phyloP scores from a whole-genome alignment of 2,329 filamentous ascomycete genomes.

The Botrytis pseudocinerea region DNA sequence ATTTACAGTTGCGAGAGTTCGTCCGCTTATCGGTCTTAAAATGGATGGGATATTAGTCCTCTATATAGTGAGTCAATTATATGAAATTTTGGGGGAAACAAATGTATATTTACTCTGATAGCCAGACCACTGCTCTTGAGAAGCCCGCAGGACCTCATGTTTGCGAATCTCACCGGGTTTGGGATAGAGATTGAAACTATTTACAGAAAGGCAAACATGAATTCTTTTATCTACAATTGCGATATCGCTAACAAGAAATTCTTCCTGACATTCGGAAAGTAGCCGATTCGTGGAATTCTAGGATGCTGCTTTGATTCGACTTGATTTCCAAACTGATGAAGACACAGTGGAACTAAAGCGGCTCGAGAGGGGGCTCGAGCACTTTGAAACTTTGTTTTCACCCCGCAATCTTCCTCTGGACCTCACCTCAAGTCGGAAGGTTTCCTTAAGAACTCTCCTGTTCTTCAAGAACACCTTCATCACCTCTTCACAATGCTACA shows the following conservation, averaged over 20 bases:
- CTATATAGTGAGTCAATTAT: conserved; percentile 31
- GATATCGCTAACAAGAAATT: conserved; percentile 21
- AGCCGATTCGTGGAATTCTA: conserved; percentile 1
- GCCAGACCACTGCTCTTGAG: conserved; percentile 39
- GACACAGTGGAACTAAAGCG: conserved; percentile 3
- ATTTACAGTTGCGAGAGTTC: conserved; percentile 38
- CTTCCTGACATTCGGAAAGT: conserved; percentile 10
- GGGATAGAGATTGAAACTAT: neutral
- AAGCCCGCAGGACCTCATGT: conserved; percentile 39
- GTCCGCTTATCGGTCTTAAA: conserved; percentile 29
- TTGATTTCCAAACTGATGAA: neutral
- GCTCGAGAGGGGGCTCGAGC: neutral
- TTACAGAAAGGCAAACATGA: neutral
- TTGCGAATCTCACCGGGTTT: conserved; percentile 12
- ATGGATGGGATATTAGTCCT: conserved; percentile 26
- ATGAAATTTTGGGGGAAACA: conserved; percentile 29
- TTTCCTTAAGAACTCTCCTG: neutral
- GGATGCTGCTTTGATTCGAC: conserved; percentile 8
- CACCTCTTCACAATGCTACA: neutral
- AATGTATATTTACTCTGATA: conserved; percentile 34
- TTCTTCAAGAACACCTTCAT: neutral
- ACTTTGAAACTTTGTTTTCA: neutral
- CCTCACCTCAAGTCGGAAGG: neutral
- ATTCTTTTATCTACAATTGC: conserved; percentile 21
- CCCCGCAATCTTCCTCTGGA: neutral